Conservation (phyloP, 73 alveolate species). For the Uronychia setigera region DNA sequence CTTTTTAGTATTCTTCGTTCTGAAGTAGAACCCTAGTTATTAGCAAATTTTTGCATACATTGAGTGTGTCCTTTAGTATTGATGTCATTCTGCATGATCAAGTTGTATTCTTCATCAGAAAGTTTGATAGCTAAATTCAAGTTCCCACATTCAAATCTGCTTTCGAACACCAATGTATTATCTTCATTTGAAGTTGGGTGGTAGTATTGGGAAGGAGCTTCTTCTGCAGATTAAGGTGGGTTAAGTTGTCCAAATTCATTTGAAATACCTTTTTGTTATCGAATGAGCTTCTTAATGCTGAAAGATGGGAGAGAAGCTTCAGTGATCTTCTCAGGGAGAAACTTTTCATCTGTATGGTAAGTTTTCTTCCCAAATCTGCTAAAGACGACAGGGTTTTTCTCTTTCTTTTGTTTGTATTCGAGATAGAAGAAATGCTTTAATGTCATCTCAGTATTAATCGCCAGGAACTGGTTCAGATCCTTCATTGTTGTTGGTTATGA, state of each 20-base stretch:
- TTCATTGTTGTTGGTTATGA: background rate
- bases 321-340: background rate
- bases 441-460: constrained; percentile 24
- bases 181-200: constrained; percentile 67
- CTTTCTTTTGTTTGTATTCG: constrained; percentile 20
- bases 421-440: constrained; percentile 40
- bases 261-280: too few species aligned
- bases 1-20: constrained; percentile 26
- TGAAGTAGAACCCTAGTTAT: constrained; percentile 70
- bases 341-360: constrained; percentile 37
- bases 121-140: constrained; percentile 45
- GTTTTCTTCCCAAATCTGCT: constrained; percentile 39
- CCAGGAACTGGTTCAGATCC: background rate
- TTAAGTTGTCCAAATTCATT: background rate
- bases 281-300: background rate
- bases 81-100: constrained; percentile 77
- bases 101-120: constrained; percentile 72
- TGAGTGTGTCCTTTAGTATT: constrained; percentile 86
- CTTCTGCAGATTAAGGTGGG: background rate
- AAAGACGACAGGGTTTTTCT: constrained; percentile 34
- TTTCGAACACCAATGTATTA: constrained; percentile 81
- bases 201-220: constrained; percentile 60
- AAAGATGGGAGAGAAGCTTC: background rate
- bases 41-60: constrained; percentile 7
- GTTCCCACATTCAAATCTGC: constrained; percentile 91